Base-by-base conservation (phyloP, 768 basidiomycete genomes). In the Rhodotorula toruloides region DNA sequence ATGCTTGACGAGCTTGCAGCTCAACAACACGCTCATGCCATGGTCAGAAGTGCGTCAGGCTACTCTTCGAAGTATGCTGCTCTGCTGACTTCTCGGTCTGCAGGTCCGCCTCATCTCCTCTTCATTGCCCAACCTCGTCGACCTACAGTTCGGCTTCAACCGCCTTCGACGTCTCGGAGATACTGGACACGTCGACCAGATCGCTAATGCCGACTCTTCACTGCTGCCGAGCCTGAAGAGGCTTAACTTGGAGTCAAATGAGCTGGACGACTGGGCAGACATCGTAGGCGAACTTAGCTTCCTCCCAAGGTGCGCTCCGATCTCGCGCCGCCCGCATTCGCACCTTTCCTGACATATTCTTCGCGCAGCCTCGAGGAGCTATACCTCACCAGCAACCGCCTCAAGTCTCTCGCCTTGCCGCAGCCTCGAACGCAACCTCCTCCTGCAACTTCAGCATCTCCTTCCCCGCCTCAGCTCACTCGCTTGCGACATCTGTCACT, bases 131-230 rank as follows among this genome's bases (percentile, higher is more conserved):
- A 54, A 60, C 14, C 67, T 77, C 21, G 59, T 43, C 29, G 49
- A 68, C 6, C 78, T 89, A 21, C 88, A 91, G 78, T 76, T 88
- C 70, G 90, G 88, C 17, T 84, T 86, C 77, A 91, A 91, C 74
- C 73, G 77, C 17, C 77, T 91, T 1, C 50, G 42, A 1, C 1
- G 53, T 71, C 74, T 29, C 75, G 67, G 31, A 77, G 1, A 13
- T 53, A 13, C 22, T 32, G 6, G 36, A 17, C 21, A 36, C 58
- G 67, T 62, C 37, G 10, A 27, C 25, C 42, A 17, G 12, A 34
- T 50, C 37, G 14, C 8, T 17, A 19, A 21, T 16, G 0, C 21
- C 22, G 37, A 46, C 10, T 14, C 57, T 14, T 0, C 22, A 9
- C n/a, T 42, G 11, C 39, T 78, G 56, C 72, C 68, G 16, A 63